A percentile compares a stretch with the other conserved stretches of the same genome.
Conservation (phyloP, 306 rosid genomes). For the Quercus variabilis region DNA sequence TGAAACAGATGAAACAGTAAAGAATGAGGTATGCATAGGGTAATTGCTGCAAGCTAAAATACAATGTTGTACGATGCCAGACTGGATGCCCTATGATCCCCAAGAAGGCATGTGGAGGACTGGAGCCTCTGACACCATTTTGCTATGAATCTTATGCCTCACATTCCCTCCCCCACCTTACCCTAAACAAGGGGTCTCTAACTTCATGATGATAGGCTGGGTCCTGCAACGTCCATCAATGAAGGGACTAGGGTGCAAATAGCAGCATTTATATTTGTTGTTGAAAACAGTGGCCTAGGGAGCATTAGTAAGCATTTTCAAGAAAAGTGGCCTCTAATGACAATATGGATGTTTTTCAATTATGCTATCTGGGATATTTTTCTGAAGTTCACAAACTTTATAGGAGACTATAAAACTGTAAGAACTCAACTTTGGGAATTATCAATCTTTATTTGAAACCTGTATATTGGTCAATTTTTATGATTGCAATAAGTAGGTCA, state of each 20-base stretch:
- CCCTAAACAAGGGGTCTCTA: conserved; percentile 30
- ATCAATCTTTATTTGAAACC: no score
- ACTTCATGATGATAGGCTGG: conserved; percentile 25
- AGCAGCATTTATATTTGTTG: conserved; percentile 9
- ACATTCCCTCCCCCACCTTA: conserved; percentile 14
- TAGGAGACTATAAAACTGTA: background rate
- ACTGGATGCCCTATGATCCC: conserved; percentile 34
- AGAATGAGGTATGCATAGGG: conserved; percentile 15
- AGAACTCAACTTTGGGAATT: background rate
- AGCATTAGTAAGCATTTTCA: background rate
- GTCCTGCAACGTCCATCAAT: conserved; percentile 29
- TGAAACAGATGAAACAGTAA: no score
- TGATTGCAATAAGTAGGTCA: no score
- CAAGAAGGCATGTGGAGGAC: conserved; percentile 40
- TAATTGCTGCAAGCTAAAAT: conserved; percentile 31
- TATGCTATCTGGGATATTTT: background rate
- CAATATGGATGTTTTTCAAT: background rate
- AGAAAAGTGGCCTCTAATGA: background rate
- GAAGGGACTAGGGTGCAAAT: background rate
- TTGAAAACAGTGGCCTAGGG: background rate
- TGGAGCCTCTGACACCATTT: conserved; percentile 56
- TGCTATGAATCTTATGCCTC: conserved; percentile 41
- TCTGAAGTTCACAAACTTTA: background rate
- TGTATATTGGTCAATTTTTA: no score
- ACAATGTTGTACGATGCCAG: conserved; percentile 45